Evolutionary conservation across 108 stramenopile genomes (phyloP).

Genomic region (Cyclotella baltica): DNA sequence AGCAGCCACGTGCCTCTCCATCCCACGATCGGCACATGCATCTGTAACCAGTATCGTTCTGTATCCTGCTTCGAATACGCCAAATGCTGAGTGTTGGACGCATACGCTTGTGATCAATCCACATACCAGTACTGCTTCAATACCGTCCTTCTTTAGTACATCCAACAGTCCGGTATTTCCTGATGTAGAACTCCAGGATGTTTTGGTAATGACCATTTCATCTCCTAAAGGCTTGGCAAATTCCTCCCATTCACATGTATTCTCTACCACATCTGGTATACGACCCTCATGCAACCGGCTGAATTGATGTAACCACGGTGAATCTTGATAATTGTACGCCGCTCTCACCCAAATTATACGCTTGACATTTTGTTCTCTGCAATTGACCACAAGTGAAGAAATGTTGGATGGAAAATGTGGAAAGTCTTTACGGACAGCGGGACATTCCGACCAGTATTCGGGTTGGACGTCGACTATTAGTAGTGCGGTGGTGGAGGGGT

Average conservation of each 20-base stretch:
- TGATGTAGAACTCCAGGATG: conserved; percentile 56
- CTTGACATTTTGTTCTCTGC: conserved; percentile 50
- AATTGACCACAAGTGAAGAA: conserved; percentile 35
- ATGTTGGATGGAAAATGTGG: conserved; percentile 60
- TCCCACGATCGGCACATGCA: conserved; percentile 71
- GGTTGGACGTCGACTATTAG: conserved; percentile 3
- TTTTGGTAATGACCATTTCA: conserved; percentile 66
- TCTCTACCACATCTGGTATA: conserved; percentile 3
- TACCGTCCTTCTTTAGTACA: conserved; percentile 37
- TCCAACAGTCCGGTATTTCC: conserved; percentile 53
- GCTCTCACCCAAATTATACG: conserved; percentile 70
- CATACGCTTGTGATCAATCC: conserved; percentile 73
- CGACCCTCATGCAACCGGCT: conserved; percentile 56
- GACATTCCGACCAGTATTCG: conserved; percentile 68
- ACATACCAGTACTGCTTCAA: conserved; percentile 71
- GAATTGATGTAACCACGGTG: conserved; percentile 72
- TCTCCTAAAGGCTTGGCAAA: conserved; percentile 63
- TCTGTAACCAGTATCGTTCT: conserved; percentile 65
- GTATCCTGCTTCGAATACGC: conserved; percentile 74
- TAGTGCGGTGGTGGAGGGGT: conserved; percentile 6
- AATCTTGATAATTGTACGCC: conserved; percentile 58
- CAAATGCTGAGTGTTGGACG: conserved; percentile 78
- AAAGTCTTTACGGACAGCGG: conserved; percentile 65
- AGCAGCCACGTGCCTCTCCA: conserved; percentile 66
- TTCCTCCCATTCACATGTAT: conserved; percentile 55